Evolutionary conservation across 306 rosid species (phyloP), one percentile per base, ranked within the genome.

Genomic region (Cyamopsis tetragonoloba): DNA sequence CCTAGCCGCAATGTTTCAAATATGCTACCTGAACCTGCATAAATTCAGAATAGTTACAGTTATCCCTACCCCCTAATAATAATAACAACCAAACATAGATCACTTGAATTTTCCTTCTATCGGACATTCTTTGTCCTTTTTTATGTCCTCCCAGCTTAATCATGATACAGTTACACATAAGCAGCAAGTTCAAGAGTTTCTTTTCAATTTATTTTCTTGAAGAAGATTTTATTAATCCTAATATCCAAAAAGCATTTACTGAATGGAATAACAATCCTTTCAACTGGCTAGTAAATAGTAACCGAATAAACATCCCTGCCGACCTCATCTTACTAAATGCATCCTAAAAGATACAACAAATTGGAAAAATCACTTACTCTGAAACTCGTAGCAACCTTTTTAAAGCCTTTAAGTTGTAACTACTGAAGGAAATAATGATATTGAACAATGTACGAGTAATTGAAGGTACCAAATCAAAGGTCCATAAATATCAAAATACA

Each of bases 21-120:
- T 78, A 89, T 87, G 78, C 96, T 89, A 27, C 98, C 92, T 1
- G 96, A 92, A 31, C 96, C 96, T 92, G 82, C 67, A 55, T 6
- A 43, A 43, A 27, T 54, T 28, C 3, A 38, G 10, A 68, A 30
- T 18, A 27, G 11, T 32, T 26, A 35, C 17, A 24, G 18, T 68
- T 39, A 54, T 28, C 6, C 22, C 39, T 37, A 37, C 42, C 42
- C 38, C 7, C 7, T 18, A 17, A 17, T 2, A 65, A 19, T 1
- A 64, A 64, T 4, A 20, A 22, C 42, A 27, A 19, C n/a, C n/a
- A 7, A 43, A 5, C 17, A 23, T 4, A 13, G 17, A 19, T 50
- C 43, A 67, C 39, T 67, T 13, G 17, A 14, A 35, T 27, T 50
- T 54, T 39, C 17, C 28, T 35, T 11, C 23, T n/a, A 34, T 1